These are phyloP conservation scores for Buxus sempervirens DNA, from an alignment of 164 flowering plant species.

Conservation along the genomic window DNA sequence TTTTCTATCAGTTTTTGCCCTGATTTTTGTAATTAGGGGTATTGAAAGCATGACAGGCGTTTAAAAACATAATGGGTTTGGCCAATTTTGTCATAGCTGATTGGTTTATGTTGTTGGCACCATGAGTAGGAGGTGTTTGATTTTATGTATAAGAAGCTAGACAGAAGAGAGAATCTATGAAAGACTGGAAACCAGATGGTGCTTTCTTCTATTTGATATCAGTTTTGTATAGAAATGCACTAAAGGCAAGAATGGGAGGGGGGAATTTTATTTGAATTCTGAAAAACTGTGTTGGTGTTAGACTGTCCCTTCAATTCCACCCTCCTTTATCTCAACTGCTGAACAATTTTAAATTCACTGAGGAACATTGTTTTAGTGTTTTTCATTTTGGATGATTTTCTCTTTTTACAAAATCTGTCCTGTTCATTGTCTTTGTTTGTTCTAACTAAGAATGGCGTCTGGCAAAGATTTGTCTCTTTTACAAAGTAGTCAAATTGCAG, in stretches of 20 bases:
- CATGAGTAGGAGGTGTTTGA: neutral
- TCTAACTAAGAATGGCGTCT: neutral
- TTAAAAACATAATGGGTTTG: neutral
- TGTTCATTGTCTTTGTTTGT: neutral
- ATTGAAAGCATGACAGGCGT: neutral
- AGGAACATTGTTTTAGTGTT: neutral
- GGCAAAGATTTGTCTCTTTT: neutral
- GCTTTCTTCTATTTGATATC: neutral
- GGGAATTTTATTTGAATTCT: no score
- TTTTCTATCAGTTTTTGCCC: neutral
- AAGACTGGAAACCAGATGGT: neutral
- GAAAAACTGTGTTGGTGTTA: no score
- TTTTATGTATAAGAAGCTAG: no score
- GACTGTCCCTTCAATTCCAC: neutral
- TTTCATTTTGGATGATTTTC: neutral
- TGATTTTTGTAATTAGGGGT: neutral
- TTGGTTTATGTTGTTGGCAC: neutral
- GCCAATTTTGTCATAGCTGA: neutral
- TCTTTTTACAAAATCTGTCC: neutral
- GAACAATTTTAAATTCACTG: neutral
- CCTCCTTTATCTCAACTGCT: neutral
- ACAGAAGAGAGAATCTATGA: neutral
- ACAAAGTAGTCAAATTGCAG: no score
- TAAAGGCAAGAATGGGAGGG: no score
- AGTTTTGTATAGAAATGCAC: no score